A percentile compares a stretch with the other conserved stretches of the same genome.
Conservation (phyloP, 164 flowering plant species). For the Annona cherimola region DNA sequence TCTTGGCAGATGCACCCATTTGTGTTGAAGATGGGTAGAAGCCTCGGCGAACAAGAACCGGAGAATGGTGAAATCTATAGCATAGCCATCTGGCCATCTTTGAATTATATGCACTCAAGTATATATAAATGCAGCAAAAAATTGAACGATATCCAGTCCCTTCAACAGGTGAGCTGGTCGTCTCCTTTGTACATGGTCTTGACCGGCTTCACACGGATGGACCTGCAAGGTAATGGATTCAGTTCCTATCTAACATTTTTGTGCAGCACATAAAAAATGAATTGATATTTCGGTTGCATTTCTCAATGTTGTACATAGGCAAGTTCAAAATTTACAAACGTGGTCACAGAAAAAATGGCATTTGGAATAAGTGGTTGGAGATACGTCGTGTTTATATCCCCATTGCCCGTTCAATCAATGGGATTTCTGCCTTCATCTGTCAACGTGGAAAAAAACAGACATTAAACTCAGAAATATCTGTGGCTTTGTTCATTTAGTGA, state of each 20-base stretch:
- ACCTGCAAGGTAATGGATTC: neutral
- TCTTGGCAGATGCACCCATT: too few relatives aligned
- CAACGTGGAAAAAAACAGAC: neutral
- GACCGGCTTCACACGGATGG: neutral
- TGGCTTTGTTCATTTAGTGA: neutral
- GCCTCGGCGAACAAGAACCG: too few relatives aligned
- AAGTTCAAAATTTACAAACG: neutral
- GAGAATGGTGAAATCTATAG: too few relatives aligned
- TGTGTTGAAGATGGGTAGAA: too few relatives aligned
- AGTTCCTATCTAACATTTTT: neutral
- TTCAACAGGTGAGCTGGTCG: neutral
- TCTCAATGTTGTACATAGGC: slow-evolving; percentile 6
- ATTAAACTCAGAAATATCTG: neutral
- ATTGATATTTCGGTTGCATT: neutral
- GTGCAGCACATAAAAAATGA: neutral
- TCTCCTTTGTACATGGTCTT: neutral
- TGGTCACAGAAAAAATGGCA: neutral
- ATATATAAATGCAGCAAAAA: neutral
- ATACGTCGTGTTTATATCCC: neutral
- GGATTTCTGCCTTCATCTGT: neutral
- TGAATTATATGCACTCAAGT: neutral
- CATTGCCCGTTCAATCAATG: neutral
- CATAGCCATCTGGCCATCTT: too few relatives aligned
- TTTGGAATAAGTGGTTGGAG: neutral
- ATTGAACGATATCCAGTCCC: neutral